Conservation (phyloP, 179 eudicot genomes). For the Amaranthus tricolor region DNA sequence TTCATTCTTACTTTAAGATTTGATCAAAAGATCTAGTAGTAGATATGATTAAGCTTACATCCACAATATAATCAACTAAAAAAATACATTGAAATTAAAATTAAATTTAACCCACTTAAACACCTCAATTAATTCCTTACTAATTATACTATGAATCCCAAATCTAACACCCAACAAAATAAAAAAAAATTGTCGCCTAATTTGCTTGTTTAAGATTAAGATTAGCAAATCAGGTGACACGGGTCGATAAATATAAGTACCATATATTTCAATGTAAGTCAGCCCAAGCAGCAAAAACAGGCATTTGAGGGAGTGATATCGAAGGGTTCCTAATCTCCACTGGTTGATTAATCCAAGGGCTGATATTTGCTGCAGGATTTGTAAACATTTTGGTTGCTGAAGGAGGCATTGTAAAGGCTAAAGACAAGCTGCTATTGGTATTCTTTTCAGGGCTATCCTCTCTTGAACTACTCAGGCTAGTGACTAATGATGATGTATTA, state of each 20-base stretch:
- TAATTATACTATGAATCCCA: not conserved
- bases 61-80: not conserved
- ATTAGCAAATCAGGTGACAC: not conserved
- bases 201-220: too few relatives aligned
- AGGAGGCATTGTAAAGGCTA: constrained; percentile 50
- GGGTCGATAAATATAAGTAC: not conserved
- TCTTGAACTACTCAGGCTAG: constrained; percentile 54
- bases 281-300: constrained; percentile 65
- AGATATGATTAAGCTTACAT: constrained; percentile 19
- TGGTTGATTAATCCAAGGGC: constrained; percentile 48
- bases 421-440: constrained; percentile 24
- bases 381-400: constrained; percentile 40
- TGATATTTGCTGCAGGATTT: constrained; percentile 25
- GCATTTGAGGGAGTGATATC: constrained; percentile 38
- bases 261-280: constrained; percentile 33
- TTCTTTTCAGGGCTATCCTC: constrained; percentile 62
- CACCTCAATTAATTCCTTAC: not conserved
- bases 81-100: not conserved
- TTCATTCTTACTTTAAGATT: constrained; percentile 23
- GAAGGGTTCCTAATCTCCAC: constrained; percentile 41
- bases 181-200: too few relatives aligned
- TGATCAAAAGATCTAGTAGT: constrained; percentile 1
- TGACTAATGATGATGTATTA: constrained; percentile 45
- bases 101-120: not conserved
- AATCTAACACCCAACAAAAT: not conserved